Evolutionary conservation across 371 early-diverging fungal genomes (phyloP).

Genomic region (Apophysomyces trapeziformis): DNA sequence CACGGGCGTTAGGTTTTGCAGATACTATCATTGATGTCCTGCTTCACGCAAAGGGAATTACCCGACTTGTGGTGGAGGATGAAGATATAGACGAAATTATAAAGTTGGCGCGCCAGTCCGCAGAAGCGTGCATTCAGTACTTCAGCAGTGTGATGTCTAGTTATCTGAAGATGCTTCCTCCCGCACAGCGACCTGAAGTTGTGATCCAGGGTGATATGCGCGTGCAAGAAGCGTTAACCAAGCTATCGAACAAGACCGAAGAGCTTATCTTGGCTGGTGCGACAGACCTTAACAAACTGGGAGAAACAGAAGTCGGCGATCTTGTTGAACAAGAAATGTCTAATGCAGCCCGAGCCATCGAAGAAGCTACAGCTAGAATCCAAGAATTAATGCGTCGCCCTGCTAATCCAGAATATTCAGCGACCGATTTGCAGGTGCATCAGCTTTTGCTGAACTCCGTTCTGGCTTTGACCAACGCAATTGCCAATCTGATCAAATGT

Average conservation of each 20-base stretch:
- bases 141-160: slow-evolving; percentile 86
- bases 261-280: slow-evolving; percentile 74
- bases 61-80: slow-evolving; percentile 82
- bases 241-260: slow-evolving; percentile 76
- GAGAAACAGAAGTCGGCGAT: slow-evolving; percentile 86
- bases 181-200: slow-evolving; percentile 72
- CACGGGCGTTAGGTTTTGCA: slow-evolving; percentile 79
- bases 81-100: slow-evolving; percentile 80
- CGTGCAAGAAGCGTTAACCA: slow-evolving; percentile 73
- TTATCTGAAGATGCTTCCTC: slow-evolving; percentile 72
- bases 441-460: slow-evolving; percentile 89
- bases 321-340: slow-evolving; percentile 94
- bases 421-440: slow-evolving; percentile 86
- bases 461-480: slow-evolving; percentile 92
- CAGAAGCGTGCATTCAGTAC: slow-evolving; percentile 72
- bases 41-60: slow-evolving; percentile 88
- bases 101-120: slow-evolving; percentile 68
- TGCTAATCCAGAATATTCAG: slow-evolving; percentile 70
- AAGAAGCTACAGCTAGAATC: slow-evolving; percentile 86
- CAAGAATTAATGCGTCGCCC: slow-evolving; percentile 81
- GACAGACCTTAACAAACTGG: slow-evolving; percentile 67
- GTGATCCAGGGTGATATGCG: slow-evolving; percentile 76
- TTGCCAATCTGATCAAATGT: slow-evolving; percentile 91
- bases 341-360: slow-evolving; percentile 90
- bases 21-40: slow-evolving; percentile 85